Conservation (phyloP, 2,329 filamentous ascomycete genomes). For the Verticillium tricorpus region DNA sequence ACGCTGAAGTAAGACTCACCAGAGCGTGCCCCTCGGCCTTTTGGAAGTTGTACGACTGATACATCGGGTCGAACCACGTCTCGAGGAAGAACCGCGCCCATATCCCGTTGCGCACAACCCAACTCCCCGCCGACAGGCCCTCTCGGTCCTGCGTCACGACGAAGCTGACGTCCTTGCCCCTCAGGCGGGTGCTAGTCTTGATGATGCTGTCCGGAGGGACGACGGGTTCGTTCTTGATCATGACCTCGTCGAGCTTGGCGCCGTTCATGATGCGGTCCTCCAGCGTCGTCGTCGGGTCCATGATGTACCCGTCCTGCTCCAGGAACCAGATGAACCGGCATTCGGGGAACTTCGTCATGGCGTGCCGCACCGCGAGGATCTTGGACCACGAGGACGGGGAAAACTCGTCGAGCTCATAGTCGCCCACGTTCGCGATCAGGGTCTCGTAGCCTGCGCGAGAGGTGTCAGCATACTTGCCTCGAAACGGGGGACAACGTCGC, state of each 20-base stretch:
- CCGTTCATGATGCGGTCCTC: conserved; percentile 67
- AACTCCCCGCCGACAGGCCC: conserved; percentile 71
- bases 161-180: conserved; percentile 71
- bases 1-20: conserved; percentile 44
- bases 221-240: conserved; percentile 81
- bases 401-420: conserved; percentile 63
- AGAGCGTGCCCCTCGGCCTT: conserved; percentile 90
- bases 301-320: conserved; percentile 80
- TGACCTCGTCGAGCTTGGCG: conserved; percentile 64
- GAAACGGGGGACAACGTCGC: background rate
- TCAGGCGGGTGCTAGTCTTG: conserved; percentile 83
- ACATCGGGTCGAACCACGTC: conserved; percentile 93
- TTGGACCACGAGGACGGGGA: conserved; percentile 60
- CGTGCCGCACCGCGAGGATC: conserved; percentile 83
- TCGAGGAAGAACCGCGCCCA: conserved; percentile 94
- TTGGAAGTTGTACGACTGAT: conserved; percentile 91
- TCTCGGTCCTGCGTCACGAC: conserved; percentile 80
- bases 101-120: conserved; percentile 76
- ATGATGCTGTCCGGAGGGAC: conserved; percentile 97
- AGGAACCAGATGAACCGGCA: conserved; percentile 83
- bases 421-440: conserved; percentile 72
- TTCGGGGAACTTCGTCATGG: conserved; percentile 73
- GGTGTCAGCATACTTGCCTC: conserved; percentile 9
- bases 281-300: conserved; percentile 70
- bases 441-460: conserved; percentile 67